Evolutionary conservation across 2,329 filamentous ascomycete genomes (phyloP).

Genomic region (Allantophomopsis lycopodina): DNA sequence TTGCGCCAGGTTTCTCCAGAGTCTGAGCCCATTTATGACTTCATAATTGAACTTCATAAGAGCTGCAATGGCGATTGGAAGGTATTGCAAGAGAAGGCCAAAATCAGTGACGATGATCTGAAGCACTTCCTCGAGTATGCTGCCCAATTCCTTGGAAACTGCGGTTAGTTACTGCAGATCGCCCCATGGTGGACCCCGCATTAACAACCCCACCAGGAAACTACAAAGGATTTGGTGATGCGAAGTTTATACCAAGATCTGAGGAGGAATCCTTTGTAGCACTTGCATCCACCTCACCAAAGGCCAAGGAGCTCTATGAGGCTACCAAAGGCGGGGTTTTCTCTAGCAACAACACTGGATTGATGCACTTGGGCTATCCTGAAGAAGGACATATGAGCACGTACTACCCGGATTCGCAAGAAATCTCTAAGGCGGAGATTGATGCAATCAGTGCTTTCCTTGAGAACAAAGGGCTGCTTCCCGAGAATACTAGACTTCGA

Average conservation of each 20-base stretch:
- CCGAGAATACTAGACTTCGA: constrained; percentile 63
- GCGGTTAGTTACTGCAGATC: constrained; percentile 11
- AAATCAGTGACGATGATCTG: constrained; percentile 48
- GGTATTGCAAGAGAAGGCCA: constrained; percentile 47
- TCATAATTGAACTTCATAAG: constrained; percentile 62
- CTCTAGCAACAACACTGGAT: constrained; percentile 43
- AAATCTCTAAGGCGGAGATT: constrained; percentile 65
- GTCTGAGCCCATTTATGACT: constrained; percentile 67
- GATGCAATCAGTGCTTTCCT: constrained; percentile 58
- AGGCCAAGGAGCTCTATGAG: constrained; percentile 50
- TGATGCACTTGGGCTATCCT: constrained; percentile 65
- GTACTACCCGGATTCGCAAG: constrained; percentile 66
- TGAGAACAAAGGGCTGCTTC: constrained; percentile 55
- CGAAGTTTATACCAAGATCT: constrained; percentile 69
- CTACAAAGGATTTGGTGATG: constrained; percentile 67
- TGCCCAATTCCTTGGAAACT: constrained; percentile 66
- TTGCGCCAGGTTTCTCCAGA: constrained; percentile 72
- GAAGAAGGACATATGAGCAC: constrained; percentile 67
- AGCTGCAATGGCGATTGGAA: constrained; percentile 58
- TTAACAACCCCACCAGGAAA: too few relatives aligned
- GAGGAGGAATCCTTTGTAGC: constrained; percentile 48
- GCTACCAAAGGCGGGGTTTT: constrained; percentile 51
- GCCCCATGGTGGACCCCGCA: constrained; percentile 15
- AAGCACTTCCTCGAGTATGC: constrained; percentile 64
- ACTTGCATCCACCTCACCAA: constrained; percentile 43